These are phyloP conservation scores for Cyclotella distinguenda DNA, from an alignment of 108 stramenopile genomes.

Conservation along the genomic window DNA sequence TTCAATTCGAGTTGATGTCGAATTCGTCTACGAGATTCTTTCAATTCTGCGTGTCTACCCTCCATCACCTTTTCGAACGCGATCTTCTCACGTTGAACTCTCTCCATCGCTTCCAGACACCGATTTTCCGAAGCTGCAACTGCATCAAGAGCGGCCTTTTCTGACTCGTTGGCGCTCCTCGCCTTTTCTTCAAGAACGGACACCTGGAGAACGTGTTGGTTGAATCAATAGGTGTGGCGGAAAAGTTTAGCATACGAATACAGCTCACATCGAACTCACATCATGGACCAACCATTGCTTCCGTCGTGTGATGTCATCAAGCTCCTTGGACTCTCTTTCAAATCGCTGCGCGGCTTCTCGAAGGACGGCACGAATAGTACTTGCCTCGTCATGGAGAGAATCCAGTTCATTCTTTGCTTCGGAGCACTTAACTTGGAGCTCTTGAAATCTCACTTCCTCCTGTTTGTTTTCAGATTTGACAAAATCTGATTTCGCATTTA, in stretches of 20 bases:
- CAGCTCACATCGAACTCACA: slow-evolving; percentile 8
- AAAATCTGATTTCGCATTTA: slow-evolving; percentile 10
- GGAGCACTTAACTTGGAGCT: slow-evolving; percentile 17
- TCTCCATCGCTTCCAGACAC: slow-evolving; percentile 1
- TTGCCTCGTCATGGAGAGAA: slow-evolving; percentile 28
- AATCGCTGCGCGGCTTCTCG: slow-evolving; percentile 14
- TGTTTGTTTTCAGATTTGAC: slow-evolving; percentile 17
- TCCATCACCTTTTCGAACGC: slow-evolving; percentile 11
- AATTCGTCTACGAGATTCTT: slow-evolving; percentile 10
- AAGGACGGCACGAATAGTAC: slow-evolving; percentile 20
- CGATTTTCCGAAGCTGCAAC: slow-evolving; percentile 6
- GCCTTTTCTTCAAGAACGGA: slow-evolving; percentile 33
- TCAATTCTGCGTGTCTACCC: slow-evolving; percentile 7
- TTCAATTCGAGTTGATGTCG: slow-evolving; percentile 11
- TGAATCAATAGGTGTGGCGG: neutral
- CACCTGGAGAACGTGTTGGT: slow-evolving; percentile 11
- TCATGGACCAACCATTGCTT: slow-evolving; percentile 20
- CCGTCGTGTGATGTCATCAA: slow-evolving; percentile 31
- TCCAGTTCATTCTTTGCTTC: slow-evolving; percentile 21
- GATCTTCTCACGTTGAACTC: slow-evolving; percentile 2
- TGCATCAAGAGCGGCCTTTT: neutral
- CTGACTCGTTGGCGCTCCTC: neutral
- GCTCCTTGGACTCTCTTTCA: slow-evolving; percentile 23
- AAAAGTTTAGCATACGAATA: neutral
- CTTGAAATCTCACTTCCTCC: slow-evolving; percentile 25